Evolutionary conservation across 2,329 filamentous ascomycete species (phyloP).

Genomic region (Beauveria sp.): DNA sequence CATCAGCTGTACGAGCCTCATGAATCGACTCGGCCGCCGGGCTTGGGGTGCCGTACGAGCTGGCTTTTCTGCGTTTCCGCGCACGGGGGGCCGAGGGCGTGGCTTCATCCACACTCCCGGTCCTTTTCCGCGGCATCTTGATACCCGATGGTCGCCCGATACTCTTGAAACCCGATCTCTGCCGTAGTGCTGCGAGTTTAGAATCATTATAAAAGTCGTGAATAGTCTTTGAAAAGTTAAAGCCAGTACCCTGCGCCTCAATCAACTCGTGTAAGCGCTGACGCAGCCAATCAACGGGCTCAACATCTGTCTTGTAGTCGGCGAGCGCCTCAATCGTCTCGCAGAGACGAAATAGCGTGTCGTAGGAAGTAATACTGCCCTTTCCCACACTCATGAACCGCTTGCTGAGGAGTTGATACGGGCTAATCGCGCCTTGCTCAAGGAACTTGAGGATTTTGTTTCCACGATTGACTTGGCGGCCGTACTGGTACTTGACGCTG

Average conservation of each 20-base stretch:
- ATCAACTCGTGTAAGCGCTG: constrained; percentile 47
- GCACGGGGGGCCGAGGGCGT: constrained; percentile 5
- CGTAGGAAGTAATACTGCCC: constrained; percentile 41
- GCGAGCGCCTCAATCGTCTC: constrained; percentile 46
- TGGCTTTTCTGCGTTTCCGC: constrained; percentile 1
- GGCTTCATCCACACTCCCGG: constrained; percentile 11
- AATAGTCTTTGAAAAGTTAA: constrained; percentile 43
- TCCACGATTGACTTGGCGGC: constrained; percentile 50
- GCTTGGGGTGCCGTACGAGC: neutral
- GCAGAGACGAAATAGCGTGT: constrained; percentile 48
- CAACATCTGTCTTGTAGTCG: constrained; percentile 45
- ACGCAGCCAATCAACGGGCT: constrained; percentile 48
- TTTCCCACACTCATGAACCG: constrained; percentile 36
- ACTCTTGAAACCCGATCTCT: constrained; percentile 48
- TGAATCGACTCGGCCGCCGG: neutral
- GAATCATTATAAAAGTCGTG: constrained; percentile 50
- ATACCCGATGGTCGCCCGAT: constrained; percentile 48
- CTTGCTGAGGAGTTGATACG: constrained; percentile 49
- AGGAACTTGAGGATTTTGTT: constrained; percentile 45
- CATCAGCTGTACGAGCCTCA: neutral
- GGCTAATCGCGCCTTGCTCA: constrained; percentile 42
- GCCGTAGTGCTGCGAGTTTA: constrained; percentile 41
- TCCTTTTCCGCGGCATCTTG: constrained; percentile 22
- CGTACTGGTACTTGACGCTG: constrained; percentile 44
- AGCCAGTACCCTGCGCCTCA: constrained; percentile 33